Base-by-base conservation (phyloP, 2,329 filamentous ascomycete species). In the Aspergillus pseudoviridinutans region DNA sequence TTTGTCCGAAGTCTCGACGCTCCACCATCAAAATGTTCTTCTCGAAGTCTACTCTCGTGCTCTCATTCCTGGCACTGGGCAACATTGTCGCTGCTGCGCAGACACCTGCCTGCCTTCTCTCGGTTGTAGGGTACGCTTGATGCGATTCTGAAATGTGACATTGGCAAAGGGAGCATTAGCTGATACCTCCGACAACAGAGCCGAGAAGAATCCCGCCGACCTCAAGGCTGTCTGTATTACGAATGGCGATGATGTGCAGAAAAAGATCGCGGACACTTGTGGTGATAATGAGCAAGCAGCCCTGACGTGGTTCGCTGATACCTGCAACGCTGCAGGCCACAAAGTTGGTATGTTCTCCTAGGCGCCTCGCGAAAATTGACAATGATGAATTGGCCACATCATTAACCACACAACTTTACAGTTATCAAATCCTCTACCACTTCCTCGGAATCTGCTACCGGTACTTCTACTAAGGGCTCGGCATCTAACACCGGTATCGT, bases 21-120 rank as follows among this genome's bases (percentile, higher is more conserved):
- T 47, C 35, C 46, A 35, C 55, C 62, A 58, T 32, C 69, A 72
- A 61, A 54, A 81, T 82, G 78, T 69, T 79, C 61, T 72, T 77
- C 69, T 61, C 71, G 55, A 79, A 78, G 67, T 72, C 75, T 42
- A 68, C 74, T 60, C 58, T 79, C 56, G 56, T 76, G 57, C 60
- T 80, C 55, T 74, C 78, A 57, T 64, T 81, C 57, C 69, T 81
- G 65, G 76, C 78, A 41, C 68, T 79, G 56, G 71, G 73, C 66
- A 74, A 76, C 61, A 68, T 77, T 55, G 68, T 77, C 57, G 73
- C 73, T 57, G 71, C 74, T 56, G 72, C 75, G n/a, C 65, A 74
- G 53, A 76, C 80, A 49, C 80, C 80, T 28, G 78, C 78, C 54
- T 84, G 81, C 68, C 71, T 84, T 49, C 71, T 83, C 49, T 73